Conservation (phyloP, 2,329 filamentous ascomycete genomes). For the Talaromyces pinophilus region DNA sequence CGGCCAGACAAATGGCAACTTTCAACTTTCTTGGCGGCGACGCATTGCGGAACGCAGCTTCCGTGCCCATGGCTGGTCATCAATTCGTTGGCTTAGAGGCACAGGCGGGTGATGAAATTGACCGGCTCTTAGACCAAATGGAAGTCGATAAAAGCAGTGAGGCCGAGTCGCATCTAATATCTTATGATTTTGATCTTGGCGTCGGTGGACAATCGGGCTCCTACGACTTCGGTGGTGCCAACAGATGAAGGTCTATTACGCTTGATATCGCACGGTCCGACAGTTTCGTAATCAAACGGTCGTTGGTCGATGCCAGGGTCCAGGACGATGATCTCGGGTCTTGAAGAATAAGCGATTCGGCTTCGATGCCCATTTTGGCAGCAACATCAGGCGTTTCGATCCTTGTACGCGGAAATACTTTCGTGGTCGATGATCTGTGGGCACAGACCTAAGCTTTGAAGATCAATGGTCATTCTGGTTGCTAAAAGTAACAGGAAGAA, state of each 20-base stretch:
- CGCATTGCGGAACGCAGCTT: not conserved
- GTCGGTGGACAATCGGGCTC: not conserved
- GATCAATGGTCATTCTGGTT: constrained; percentile 1
- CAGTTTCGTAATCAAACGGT: not conserved
- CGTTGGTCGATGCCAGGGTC: not conserved
- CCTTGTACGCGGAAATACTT: not conserved
- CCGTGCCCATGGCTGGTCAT: constrained; percentile 2
- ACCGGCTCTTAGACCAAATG: constrained; percentile 46
- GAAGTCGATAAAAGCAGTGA: constrained; percentile 39
- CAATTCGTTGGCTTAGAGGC: constrained; percentile 32
- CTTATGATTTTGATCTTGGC: constrained; percentile 17
- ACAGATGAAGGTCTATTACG: constrained; percentile 5
- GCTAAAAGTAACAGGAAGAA: not conserved
- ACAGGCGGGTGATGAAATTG: constrained; percentile 43
- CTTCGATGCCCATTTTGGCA: not conserved
- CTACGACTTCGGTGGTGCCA: not conserved
- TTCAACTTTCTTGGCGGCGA: not conserved
- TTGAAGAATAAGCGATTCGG: not conserved
- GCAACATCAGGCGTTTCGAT: not conserved
- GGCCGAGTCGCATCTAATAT: constrained; percentile 30
- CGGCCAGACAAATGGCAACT: not conserved
- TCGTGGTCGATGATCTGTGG: not conserved
- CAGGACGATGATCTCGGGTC: not conserved
- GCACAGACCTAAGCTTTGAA: constrained; percentile 6
- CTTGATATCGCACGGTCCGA: not conserved